Conservation (phyloP, 495 filamentous ascomycete species). For the Tetracladium setigerum region DNA sequence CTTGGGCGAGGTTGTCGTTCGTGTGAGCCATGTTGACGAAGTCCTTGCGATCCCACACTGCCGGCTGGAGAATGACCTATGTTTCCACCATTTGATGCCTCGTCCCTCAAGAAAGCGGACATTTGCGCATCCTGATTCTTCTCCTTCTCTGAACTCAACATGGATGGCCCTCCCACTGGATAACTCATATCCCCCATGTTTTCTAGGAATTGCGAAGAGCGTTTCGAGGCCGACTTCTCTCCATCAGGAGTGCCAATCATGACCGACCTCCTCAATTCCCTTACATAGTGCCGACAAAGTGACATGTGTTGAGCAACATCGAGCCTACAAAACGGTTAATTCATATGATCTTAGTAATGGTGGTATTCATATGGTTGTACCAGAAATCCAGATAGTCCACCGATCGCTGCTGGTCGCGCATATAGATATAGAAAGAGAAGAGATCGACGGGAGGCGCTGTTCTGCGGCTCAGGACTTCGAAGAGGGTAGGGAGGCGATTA, state of each 20-base stretch:
- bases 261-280: constrained; percentile 87
- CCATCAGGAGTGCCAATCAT: constrained; percentile 87
- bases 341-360: neutral
- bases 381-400: constrained; percentile 99
- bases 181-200: constrained; percentile 59
- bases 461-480: constrained; percentile 86
- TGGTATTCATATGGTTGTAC: constrained; percentile 35
- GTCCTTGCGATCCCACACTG: constrained; percentile 51
- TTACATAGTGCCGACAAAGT: constrained; percentile 94
- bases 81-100: constrained; percentile 35
- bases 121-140: constrained; percentile 73
- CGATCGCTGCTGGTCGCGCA: constrained; percentile 95
- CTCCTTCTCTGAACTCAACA: constrained; percentile 39
- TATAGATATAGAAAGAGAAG: constrained; percentile 99
- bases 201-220: constrained; percentile 74
- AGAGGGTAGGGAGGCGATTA: constrained; percentile 85
- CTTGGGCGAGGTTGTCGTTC: constrained; percentile 55
- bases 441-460: constrained; percentile 92
- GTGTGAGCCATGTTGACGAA: constrained; percentile 24
- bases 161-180: constrained; percentile 46
- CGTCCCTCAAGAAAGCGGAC: constrained; percentile 82
- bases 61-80: constrained; percentile 57
- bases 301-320: constrained; percentile 99
- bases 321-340: constrained; percentile 53
- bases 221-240: constrained; percentile 71